These are phyloP conservation scores for Porogramme epimiltina DNA, from an alignment of 1,284 basidiomycete species.

Conservation along the genomic window DNA sequence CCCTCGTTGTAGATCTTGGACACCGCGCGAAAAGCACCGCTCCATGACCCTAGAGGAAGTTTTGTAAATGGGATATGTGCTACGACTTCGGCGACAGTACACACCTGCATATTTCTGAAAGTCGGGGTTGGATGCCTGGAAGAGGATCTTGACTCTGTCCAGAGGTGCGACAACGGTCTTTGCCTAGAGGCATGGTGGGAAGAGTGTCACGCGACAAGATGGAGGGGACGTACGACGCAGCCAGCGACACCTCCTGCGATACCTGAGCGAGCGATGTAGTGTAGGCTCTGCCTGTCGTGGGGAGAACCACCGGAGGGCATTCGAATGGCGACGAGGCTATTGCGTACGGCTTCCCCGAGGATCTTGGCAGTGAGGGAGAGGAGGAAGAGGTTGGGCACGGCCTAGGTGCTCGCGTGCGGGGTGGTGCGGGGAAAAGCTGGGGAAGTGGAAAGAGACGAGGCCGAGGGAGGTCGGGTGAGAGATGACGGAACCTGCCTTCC, in stretches of 20 bases:
- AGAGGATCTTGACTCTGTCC: constrained; percentile 98
- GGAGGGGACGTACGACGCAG: constrained; percentile 73
- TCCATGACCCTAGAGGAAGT: constrained; percentile 70
- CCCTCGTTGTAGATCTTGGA: constrained; percentile 74
- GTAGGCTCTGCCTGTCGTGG: constrained; percentile 64
- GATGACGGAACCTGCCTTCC: too few relatives aligned
- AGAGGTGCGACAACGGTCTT: constrained; percentile 97
- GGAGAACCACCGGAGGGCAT: constrained; percentile 60
- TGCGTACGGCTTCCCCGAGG: not conserved
- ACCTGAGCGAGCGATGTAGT: constrained; percentile 81
- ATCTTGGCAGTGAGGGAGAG: too few relatives aligned
- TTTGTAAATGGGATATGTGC: not conserved
- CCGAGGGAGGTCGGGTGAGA: too few relatives aligned
- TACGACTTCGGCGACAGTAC: constrained; percentile 15
- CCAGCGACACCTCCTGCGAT: constrained; percentile 93
- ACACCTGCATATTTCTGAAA: constrained; percentile 91
- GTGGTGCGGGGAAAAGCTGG: too few relatives aligned
- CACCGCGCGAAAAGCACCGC: constrained; percentile 84
- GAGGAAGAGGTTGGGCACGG: too few relatives aligned
- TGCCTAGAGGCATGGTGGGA: constrained; percentile 54
- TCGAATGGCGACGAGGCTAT: constrained; percentile 31
- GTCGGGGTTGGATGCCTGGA: constrained; percentile 96
- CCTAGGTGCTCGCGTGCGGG: too few relatives aligned
- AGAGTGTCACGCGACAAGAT: not conserved
- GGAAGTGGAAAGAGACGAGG: too few relatives aligned